Evolutionary conservation across 2,329 filamentous ascomycete genomes (phyloP).

Genomic region (Ophiostoma pallidulum): DNA sequence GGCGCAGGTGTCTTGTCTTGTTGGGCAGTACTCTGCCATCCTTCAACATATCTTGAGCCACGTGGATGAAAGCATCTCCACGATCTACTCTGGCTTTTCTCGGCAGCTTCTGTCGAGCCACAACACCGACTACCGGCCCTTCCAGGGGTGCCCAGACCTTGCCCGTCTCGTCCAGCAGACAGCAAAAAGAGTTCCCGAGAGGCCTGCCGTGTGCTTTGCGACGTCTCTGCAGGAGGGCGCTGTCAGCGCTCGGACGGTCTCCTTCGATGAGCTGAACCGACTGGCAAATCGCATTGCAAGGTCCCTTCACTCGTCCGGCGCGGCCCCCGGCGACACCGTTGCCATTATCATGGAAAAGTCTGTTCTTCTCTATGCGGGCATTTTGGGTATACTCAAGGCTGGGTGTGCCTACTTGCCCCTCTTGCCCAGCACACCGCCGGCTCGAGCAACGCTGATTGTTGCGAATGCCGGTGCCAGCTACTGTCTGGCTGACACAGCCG

Average conservation of each 20-base stretch:
- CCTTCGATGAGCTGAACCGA: constrained; percentile 56
- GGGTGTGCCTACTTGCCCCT: constrained; percentile 76
- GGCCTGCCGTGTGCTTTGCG: constrained; percentile 57
- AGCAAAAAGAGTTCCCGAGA: constrained; percentile 38
- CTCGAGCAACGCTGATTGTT: constrained; percentile 53
- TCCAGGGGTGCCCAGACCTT: constrained; percentile 34
- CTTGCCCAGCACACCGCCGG: constrained; percentile 57
- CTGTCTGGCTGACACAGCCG: constrained; percentile 28
- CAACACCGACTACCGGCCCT: constrained; percentile 31
- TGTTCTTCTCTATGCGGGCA: constrained; percentile 58
- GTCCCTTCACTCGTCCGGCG: constrained; percentile 38
- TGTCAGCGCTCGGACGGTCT: constrained; percentile 35
- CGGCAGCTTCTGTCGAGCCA: constrained; percentile 36
- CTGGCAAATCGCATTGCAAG: constrained; percentile 55
- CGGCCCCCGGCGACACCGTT: constrained; percentile 48
- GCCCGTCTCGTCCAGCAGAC: constrained; percentile 45
- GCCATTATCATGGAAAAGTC: constrained; percentile 73
- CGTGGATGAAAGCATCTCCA: constrained; percentile 19
- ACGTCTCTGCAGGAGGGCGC: constrained; percentile 31
- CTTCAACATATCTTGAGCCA: constrained; percentile 29
- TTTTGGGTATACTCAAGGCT: constrained; percentile 64
- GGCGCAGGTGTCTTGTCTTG: constrained; percentile 45
- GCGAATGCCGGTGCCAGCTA: constrained; percentile 43
- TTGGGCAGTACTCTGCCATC: constrained; percentile 48
- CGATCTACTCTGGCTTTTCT: constrained; percentile 22